Conservation (phyloP, 306 rosid species). For the Neltuma alba region DNA sequence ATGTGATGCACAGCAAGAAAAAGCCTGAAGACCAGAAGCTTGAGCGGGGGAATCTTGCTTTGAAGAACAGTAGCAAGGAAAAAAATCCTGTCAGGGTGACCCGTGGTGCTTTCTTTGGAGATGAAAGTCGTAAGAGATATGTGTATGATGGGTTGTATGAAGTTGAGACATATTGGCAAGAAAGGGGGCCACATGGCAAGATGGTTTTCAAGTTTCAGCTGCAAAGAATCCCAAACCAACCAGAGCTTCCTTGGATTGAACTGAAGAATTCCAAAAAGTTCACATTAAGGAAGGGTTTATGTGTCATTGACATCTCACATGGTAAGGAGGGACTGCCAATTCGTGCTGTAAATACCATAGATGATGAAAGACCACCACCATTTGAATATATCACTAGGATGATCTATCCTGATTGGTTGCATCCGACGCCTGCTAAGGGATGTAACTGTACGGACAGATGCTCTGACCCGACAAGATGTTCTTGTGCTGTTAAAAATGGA, state of each 20-base stretch:
- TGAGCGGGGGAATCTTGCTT: conserved; percentile 65
- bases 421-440: conserved; percentile 46
- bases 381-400: too few species aligned
- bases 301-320: too few species aligned
- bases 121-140: conserved; percentile 49
- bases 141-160: conserved; percentile 70
- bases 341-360: too few species aligned
- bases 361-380: too few species aligned
- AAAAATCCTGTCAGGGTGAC: conserved; percentile 73
- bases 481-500: conserved; percentile 58
- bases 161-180: conserved; percentile 65
- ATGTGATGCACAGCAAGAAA: conserved; percentile 47
- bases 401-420: conserved; percentile 67
- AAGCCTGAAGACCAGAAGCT: conserved; percentile 71
- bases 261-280: too few species aligned
- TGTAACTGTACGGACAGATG: conserved; percentile 60
- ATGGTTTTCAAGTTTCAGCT: conserved; percentile 59
- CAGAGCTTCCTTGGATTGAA: conserved; percentile 69
- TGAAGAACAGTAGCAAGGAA: conserved; percentile 57
- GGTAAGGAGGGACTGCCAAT: too few species aligned
- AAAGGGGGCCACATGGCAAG: conserved; percentile 58
- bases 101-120: conserved; percentile 53
- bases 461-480: conserved; percentile 54
- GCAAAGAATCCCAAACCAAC: conserved; percentile 59
- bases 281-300: too few species aligned